These are phyloP conservation scores for Flueggea neowawraea DNA, from an alignment of 441 rosid genomes.

Conservation along the genomic window DNA sequence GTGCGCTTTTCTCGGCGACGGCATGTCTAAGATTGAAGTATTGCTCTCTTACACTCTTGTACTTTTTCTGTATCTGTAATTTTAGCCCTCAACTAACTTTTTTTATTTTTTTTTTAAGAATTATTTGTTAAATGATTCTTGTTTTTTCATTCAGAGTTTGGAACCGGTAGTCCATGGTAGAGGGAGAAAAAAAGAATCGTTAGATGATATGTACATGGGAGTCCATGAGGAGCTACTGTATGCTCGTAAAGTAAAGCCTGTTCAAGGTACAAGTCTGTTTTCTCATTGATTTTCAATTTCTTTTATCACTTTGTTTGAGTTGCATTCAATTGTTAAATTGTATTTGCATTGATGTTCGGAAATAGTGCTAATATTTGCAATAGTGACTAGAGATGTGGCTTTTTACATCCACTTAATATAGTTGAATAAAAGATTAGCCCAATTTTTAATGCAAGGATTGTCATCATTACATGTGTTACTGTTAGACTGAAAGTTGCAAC, in stretches of 20 bases:
- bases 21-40: conserved; percentile 94
- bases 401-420: no score
- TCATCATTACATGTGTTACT: no score
- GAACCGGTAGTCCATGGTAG: conserved; percentile 90
- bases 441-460: no score
- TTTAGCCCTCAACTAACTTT: no score
- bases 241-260: conserved; percentile 85
- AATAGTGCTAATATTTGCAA: no score
- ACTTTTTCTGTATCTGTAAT: neutral
- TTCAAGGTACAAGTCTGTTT: conserved; percentile 49
- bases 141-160: conserved; percentile 39
- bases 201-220: conserved; percentile 82
- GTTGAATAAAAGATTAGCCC: no score
- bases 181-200: conserved; percentile 67
- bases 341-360: no score
- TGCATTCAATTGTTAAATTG: no score
- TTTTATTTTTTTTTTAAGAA: no score
- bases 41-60: conserved; percentile 12
- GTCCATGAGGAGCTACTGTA: conserved; percentile 73
- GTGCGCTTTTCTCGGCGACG: conserved; percentile 95
- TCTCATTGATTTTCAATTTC: neutral
- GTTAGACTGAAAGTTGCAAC: no score
- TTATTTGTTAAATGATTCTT: conserved; percentile 7
- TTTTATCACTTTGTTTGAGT: no score
- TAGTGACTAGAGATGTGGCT: no score